Evolutionary conservation across 1,284 basidiomycete genomes (phyloP).

Genomic region (Flammula alnicola): DNA sequence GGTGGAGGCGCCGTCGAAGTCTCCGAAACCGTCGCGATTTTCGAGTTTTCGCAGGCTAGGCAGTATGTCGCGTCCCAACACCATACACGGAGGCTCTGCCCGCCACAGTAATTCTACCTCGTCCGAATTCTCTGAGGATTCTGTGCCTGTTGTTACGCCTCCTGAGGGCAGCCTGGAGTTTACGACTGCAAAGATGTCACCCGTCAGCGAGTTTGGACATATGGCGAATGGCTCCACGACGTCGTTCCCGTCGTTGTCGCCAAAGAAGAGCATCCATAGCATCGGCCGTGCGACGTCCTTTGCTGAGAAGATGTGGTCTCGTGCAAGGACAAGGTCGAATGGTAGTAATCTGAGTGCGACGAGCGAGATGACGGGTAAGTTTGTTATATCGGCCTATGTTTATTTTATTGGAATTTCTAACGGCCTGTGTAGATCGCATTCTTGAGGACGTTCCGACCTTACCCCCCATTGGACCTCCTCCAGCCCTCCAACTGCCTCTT

Average conservation of each 20-base stretch:
- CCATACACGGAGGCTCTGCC: slow-evolving; percentile 41
- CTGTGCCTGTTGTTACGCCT: slow-evolving; percentile 50
- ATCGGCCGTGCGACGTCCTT: slow-evolving; percentile 53
- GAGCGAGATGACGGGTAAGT: slow-evolving; percentile 35
- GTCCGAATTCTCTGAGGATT: slow-evolving; percentile 62
- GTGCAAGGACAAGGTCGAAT: slow-evolving; percentile 54
- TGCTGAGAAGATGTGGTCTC: slow-evolving; percentile 57
- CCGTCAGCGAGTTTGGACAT: slow-evolving; percentile 24
- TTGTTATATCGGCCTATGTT: not conserved
- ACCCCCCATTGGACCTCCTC: slow-evolving; percentile 17
- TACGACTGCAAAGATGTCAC: slow-evolving; percentile 17
- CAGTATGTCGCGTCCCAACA: slow-evolving; percentile 35
- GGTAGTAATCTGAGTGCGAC: slow-evolving; percentile 42
- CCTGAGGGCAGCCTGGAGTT: slow-evolving; percentile 41
- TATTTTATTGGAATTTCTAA: slow-evolving; percentile 2
- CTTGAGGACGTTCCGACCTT: slow-evolving; percentile 15
- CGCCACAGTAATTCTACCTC: slow-evolving; percentile 57
- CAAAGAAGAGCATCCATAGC: slow-evolving; percentile 49
- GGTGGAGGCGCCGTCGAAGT: slow-evolving; percentile 39
- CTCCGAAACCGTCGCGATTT: slow-evolving; percentile 40
- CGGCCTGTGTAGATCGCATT: slow-evolving; percentile 11
- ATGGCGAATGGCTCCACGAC: slow-evolving; percentile 32
- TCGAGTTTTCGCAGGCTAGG: slow-evolving; percentile 50
- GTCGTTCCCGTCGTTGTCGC: slow-evolving; percentile 49
- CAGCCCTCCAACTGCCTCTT: slow-evolving; percentile 4